Percentiles rank a stretch among this genome's conserved stretches.
Conservation (phyloP, 83 land plant species). For the Isoetes engelmannii region DNA sequence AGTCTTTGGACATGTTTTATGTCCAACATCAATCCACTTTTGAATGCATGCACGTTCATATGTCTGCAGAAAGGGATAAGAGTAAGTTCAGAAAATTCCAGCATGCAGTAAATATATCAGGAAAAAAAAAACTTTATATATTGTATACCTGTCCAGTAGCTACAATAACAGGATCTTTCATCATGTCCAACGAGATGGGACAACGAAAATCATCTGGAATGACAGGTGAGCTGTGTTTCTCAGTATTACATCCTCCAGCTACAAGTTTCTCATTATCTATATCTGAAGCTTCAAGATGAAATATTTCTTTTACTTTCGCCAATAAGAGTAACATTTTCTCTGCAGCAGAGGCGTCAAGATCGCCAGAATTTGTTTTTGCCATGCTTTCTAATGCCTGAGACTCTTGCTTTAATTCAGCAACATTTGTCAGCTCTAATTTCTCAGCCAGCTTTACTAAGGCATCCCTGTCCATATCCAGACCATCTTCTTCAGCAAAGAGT, state of each 20-base stretch:
- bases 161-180: slow-evolving; percentile 92
- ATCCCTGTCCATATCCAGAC: slow-evolving; percentile 38
- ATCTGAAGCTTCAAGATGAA: too few relatives aligned
- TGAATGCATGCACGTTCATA: slow-evolving; percentile 57
- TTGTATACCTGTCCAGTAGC: slow-evolving; percentile 79
- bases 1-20: slow-evolving; percentile 57
- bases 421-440: slow-evolving; percentile 54
- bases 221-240: slow-evolving; percentile 49
- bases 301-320: too few relatives aligned
- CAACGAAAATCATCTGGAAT: slow-evolving; percentile 88
- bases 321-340: too few relatives aligned
- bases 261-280: too few relatives aligned
- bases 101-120: neutral
- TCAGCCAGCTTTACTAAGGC: slow-evolving; percentile 58
- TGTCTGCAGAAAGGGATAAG: slow-evolving; percentile 30
- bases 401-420: slow-evolving; percentile 57
- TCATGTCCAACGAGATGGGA: slow-evolving; percentile 80
- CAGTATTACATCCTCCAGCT: slow-evolving; percentile 18
- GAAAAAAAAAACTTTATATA: neutral
- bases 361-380: neutral
- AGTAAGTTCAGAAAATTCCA: neutral
- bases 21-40: slow-evolving; percentile 47
- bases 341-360: too few relatives aligned
- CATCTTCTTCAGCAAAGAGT: slow-evolving; percentile 28
- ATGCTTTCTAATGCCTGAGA: slow-evolving; percentile 56